Percentiles rank a stretch among this genome's conserved stretches.
Conservation (phyloP, 306 rosid species). For the Dryas drummondii region DNA sequence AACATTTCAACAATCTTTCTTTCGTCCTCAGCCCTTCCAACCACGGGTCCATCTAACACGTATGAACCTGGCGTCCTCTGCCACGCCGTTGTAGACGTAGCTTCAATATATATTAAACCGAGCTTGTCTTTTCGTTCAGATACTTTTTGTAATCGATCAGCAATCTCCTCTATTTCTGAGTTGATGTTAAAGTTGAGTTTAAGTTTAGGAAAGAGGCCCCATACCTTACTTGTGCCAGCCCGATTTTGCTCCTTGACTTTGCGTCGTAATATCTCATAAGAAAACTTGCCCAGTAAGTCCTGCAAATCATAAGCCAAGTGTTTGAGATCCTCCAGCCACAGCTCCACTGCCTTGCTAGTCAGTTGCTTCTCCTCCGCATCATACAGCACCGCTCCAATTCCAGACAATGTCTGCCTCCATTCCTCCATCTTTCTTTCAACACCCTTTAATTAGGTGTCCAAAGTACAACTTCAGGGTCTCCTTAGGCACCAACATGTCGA, state of each 20-base stretch:
- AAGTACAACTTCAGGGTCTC: background rate
- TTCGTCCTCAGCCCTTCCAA: slow-evolving; percentile 25
- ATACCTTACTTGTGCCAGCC: background rate
- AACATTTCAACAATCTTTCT: background rate
- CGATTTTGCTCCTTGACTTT: background rate
- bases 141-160: background rate
- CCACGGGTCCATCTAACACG: background rate
- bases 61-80: no score
- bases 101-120: background rate
- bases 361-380: slow-evolving; percentile 20
- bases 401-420: background rate
- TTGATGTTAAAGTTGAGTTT: background rate
- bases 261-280: background rate
- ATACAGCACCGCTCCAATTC: slow-evolving; percentile 3
- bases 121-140: slow-evolving; percentile 1
- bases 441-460: background rate
- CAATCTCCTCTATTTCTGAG: background rate
- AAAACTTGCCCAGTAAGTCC: slow-evolving; percentile 25
- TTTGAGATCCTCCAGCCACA: slow-evolving; percentile 22
- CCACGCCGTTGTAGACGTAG: no score
- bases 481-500: background rate
- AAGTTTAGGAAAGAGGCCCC: background rate
- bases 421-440: slow-evolving; percentile 1
- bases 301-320: slow-evolving; percentile 22
- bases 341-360: background rate